Percentiles rank a stretch among this genome's conserved stretches.
Evolutionary conservation across 1,139 yeast genomes (phyloP).

Genomic region (Saccharomyces hybrid): DNA sequence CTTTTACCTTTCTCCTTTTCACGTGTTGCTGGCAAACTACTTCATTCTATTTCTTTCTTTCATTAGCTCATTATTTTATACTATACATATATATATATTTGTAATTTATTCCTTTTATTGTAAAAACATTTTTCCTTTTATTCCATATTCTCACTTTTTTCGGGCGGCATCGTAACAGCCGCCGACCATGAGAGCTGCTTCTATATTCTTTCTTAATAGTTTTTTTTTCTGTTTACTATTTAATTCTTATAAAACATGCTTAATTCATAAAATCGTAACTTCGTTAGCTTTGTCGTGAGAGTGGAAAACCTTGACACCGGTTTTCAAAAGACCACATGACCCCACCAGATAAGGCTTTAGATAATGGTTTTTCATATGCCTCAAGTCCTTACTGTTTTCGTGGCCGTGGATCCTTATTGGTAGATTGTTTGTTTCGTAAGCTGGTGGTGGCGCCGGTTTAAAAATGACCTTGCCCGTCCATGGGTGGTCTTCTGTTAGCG

Average conservation of each 20-base stretch:
- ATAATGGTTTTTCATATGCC: slow-evolving; percentile 15
- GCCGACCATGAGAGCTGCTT: no score
- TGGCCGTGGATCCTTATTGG: slow-evolving; percentile 14
- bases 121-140: neutral
- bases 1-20: neutral
- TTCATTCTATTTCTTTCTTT: neutral
- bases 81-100: neutral
- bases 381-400: slow-evolving; percentile 4
- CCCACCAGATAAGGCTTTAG: slow-evolving; percentile 21
- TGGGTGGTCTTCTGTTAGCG: slow-evolving; percentile 43
- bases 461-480: slow-evolving; percentile 48
- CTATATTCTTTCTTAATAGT: neutral
- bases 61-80: neutral
- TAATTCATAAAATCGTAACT: neutral
- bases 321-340: slow-evolving; percentile 18
- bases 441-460: slow-evolving; percentile 35
- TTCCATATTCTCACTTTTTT: no score
- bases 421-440: slow-evolving; percentile 23
- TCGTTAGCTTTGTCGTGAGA: neutral
- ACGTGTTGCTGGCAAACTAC: neutral
- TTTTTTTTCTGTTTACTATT: neutral
- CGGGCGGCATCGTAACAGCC: no score
- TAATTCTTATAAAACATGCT: neutral
- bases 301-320: slow-evolving; percentile 1
- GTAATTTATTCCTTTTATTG: neutral